Conservation (phyloP, 1,284 basidiomycete genomes). For the Leccinum pachyderme region DNA sequence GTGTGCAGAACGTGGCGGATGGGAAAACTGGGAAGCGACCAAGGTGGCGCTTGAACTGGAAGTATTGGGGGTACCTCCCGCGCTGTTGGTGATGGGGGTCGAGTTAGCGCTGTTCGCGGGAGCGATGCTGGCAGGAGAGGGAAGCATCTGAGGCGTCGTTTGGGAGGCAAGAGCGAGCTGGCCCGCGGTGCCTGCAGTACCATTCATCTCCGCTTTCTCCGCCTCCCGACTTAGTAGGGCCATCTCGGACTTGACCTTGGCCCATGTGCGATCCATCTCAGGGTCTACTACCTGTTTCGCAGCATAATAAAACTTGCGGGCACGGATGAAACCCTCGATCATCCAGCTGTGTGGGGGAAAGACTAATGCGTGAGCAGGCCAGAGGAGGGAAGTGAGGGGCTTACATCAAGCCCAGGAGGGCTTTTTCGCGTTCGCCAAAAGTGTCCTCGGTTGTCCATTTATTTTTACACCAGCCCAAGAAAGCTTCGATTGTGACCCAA, state of each 20-base stretch:
- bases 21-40: constrained; percentile 28
- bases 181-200: constrained; percentile 34
- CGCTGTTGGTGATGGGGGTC: constrained; percentile 57
- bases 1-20: constrained; percentile 25
- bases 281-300: constrained; percentile 42
- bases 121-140: constrained; percentile 68
- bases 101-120: constrained; percentile 68
- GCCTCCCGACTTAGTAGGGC: constrained; percentile 47
- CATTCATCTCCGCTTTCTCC: constrained; percentile 39
- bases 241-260: constrained; percentile 43
- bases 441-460: constrained; percentile 64
- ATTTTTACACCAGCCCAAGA: constrained; percentile 62
- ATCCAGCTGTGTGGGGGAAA: constrained; percentile 50
- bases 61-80: constrained; percentile 47
- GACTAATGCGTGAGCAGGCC: constrained; percentile 33
- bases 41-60: constrained; percentile 27
- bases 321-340: constrained; percentile 70
- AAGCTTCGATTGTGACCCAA: constrained; percentile 63
- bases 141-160: constrained; percentile 64
- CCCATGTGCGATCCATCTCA: constrained; percentile 40
- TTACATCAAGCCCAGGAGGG: constrained; percentile 75
- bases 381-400: constrained; percentile 31
- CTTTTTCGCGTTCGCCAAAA: constrained; percentile 66
- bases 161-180: constrained; percentile 42
- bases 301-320: constrained; percentile 53